Base-by-base conservation (phyloP, 176 grass and related monocot species). In the Hsuehochloa calcarea region DNA sequence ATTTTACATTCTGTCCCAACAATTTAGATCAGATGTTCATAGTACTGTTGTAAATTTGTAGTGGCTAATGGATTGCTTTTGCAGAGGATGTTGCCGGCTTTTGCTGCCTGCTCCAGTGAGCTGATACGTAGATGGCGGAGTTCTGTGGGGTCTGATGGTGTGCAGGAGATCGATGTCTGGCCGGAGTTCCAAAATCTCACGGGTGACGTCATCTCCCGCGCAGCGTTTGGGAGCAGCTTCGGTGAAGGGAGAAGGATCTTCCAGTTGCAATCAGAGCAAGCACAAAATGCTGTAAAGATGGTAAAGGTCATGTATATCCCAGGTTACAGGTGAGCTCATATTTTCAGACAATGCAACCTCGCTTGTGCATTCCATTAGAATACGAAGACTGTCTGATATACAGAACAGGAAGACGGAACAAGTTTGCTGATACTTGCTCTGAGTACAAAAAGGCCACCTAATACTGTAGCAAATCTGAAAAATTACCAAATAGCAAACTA, bases 181-280 rank as follows among this genome's bases (percentile, higher is more conserved):
- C 85, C 87, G 0, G 94, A 91, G 87, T 86, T 97, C 22, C 85
- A 84, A 31, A 88, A 70, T 35, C 90, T 92, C 29, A 88, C 85
- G 0, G 91, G 82, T 1, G 87, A 93, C 37, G 85, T 74, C 43
- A 91, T 93, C 27, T 93, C 85, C 16, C 62, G 91, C 0, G 87
- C 87, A 15, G 94, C 94, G 8, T 97, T 97, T 34, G 85, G 91
- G 9, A 92, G 91, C 63, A 92, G 81, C 65, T 93, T 88, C 22
- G 37, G 62, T 43, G 82, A 93, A 78, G 91, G 94, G 4, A 85
- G 87, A 44, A 86, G 8, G 43, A 92, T 97, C 68, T 91, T 93
- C 74, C 60, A 54, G 75, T 29, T 91, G 44, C 91, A 91, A 17
- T 63, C 82, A 5, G 87, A 96, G 87, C 91, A 89, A 51, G 84